Percentiles rank a stretch among this genome's conserved stretches.
phyloP scores from a whole-genome alignment of 176 grass and related monocot genomes.

The Oryza brachyantha region DNA sequence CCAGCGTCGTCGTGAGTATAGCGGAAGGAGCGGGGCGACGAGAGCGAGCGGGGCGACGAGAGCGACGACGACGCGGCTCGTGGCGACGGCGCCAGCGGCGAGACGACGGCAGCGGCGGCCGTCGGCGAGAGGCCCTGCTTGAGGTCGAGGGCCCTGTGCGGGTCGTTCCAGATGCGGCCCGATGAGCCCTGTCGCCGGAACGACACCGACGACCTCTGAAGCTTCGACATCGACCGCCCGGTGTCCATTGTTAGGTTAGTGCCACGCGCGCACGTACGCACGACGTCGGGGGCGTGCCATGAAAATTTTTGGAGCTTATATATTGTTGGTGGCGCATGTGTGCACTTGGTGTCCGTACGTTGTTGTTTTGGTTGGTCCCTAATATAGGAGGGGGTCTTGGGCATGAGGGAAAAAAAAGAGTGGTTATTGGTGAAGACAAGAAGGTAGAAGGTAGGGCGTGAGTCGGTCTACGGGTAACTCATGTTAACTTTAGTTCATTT shows the following conservation, averaged over 20 bases:
- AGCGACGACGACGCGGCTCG: not conserved
- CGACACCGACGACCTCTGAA: constrained; percentile 57
- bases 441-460: no score
- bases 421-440: no score
- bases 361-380: constrained; percentile 16
- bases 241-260: no score
- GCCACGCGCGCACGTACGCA: no score
- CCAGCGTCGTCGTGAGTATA: not conserved
- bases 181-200: constrained; percentile 69
- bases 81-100: not conserved
- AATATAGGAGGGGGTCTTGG: constrained; percentile 22
- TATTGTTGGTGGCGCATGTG: not conserved
- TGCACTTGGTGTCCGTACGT: constrained; percentile 3
- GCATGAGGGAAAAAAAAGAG: constrained; percentile 17
- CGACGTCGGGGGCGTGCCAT: no score
- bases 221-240: constrained; percentile 25
- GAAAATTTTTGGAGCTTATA: no score
- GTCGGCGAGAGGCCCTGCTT: not conserved
- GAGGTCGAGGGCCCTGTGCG: constrained; percentile 8
- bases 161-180: constrained; percentile 57
- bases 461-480: no score
- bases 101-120: not conserved
- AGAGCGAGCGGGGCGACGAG: no score
- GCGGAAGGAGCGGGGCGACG: not conserved
- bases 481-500: no score